Base-by-base conservation (phyloP, 805 yeast genomes). In the Lipomyces yamanashiensis region DNA sequence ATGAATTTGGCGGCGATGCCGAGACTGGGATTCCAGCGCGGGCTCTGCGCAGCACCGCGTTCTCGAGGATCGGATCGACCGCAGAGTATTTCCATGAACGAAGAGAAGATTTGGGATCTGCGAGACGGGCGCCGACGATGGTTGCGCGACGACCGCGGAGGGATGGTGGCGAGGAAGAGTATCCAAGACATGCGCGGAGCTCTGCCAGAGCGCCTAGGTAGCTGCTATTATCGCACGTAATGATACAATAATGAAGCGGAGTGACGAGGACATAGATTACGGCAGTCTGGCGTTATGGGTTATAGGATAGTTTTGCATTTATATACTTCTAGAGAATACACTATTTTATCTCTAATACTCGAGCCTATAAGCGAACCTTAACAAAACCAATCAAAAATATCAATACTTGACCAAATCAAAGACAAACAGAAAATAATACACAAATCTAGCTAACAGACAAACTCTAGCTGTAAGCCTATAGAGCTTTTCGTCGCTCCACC, bases 51-150 rank as follows among this genome's bases (percentile, higher is more conserved):
- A n/a, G 23, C 4, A 19, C 55, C 15, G 58, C 62, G 49, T 47
- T 49, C 33, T 41, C 63, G 21, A 33, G 64, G 21, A 58, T 64
- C 3, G 21, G 59, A 15, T 62, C 68, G 34, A 66, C 62, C 21
- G 61, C 66, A 1, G 68, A 62, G 52, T 64, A 47, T 45, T 62
- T 39, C 34, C 44, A 66, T 13, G 66, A 64, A 17, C 63, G 68
- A n/a, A 40, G 58, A 34, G 68, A 64, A 39, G 66, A 62, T 19
- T 13, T 54, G 28, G 39, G 58, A n/a, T 50, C 49, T 12, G 51
- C 34, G 17, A 23, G 60, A 15, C 33, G 59, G 19, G 52, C 57
- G 13, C 57, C 57, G 23, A 40, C 40, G 40, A 53, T 53, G 57
- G 48, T 53, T 41, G 51, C 52, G 5, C 44, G 19, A 10, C 21